phyloP scores from a whole-genome alignment of 2,329 filamentous ascomycete genomes.

The Didymella arachidicola region DNA sequence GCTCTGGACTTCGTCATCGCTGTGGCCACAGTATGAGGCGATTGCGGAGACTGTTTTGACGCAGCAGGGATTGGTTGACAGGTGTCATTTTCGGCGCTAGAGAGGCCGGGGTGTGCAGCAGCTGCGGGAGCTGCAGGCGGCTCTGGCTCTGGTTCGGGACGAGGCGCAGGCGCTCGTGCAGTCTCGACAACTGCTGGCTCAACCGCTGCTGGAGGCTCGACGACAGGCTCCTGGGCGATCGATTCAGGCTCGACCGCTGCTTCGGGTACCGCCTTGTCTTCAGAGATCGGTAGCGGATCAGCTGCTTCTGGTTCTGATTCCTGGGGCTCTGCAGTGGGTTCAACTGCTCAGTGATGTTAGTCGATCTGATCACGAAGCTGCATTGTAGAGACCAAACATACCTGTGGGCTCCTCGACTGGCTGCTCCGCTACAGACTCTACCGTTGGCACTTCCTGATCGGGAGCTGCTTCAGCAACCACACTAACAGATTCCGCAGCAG shows the following conservation, averaged over 20 bases:
- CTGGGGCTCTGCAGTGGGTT: constrained; percentile 11
- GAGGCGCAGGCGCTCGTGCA: constrained; percentile 19
- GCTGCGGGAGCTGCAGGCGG: constrained; percentile 20
- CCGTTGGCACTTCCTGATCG: neutral
- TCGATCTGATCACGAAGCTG: neutral
- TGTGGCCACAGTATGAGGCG: constrained; percentile 33
- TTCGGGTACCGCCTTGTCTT: constrained; percentile 12
- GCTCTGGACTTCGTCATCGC: constrained; percentile 31
- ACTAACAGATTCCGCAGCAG: neutral
- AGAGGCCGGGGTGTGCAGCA: constrained; percentile 17
- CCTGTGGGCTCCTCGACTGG: constrained; percentile 10
- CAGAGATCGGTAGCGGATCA: constrained; percentile 9
- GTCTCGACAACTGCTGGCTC: constrained; percentile 20
- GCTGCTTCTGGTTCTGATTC: constrained; percentile 15
- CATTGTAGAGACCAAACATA: neutral
- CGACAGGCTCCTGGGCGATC: constrained; percentile 18
- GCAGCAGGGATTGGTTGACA: constrained; percentile 28
- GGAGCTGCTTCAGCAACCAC: neutral
- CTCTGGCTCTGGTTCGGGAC: constrained; percentile 23
- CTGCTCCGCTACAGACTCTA: constrained; percentile 9
- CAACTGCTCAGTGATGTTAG: constrained; percentile 9
- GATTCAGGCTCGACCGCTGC: constrained; percentile 17
- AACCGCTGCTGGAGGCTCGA: constrained; percentile 11
- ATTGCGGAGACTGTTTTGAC: constrained; percentile 26
- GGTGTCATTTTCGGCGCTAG: constrained; percentile 22